Conservation (phyloP, 2,329 filamentous ascomycete genomes). For the Stemphylium lycopersici region DNA sequence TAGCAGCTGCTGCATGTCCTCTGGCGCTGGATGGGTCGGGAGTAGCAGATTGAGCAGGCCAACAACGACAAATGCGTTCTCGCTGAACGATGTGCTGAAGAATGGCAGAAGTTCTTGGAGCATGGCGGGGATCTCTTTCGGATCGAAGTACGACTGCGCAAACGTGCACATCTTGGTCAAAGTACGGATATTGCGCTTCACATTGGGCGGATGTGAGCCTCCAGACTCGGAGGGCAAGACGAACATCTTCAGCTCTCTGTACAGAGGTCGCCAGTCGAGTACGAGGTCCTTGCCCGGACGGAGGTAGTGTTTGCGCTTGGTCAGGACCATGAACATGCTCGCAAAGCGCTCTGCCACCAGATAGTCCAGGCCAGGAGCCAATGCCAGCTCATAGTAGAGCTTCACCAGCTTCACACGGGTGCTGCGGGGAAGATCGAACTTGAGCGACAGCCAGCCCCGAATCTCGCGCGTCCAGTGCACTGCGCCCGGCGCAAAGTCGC, state of each 20-base stretch:
- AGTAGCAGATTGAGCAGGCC: constrained; percentile 86
- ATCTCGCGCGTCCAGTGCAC: constrained; percentile 98
- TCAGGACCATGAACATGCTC: constrained; percentile 94
- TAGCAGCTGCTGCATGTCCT: constrained; percentile 74
- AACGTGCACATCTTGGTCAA: constrained; percentile 90
- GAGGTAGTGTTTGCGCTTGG: constrained; percentile 96
- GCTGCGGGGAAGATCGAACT: constrained; percentile 92
- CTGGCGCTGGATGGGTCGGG: constrained; percentile 79
- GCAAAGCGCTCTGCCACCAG: constrained; percentile 86
- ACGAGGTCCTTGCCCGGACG: constrained; percentile 87
- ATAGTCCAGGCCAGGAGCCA: constrained; percentile 87
- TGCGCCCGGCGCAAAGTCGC: constrained; percentile 92
- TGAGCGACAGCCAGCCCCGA: constrained; percentile 91
- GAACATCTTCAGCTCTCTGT: constrained; percentile 88
- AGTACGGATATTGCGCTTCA: constrained; percentile 71
- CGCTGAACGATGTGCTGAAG: constrained; percentile 91
- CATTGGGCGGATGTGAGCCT: constrained; percentile 65
- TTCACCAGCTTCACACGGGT: constrained; percentile 83
- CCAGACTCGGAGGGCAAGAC: constrained; percentile 83
- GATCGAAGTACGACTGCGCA: constrained; percentile 90
- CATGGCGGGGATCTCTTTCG: constrained; percentile 78
- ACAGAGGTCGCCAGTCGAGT: constrained; percentile 92
- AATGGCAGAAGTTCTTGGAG: constrained; percentile 60
- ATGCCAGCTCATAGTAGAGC: constrained; percentile 90
- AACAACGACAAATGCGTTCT: constrained; percentile 91